Base-by-base conservation (phyloP, 2,329 filamentous ascomycete species). In the Phialemonium atrogriseum region DNA sequence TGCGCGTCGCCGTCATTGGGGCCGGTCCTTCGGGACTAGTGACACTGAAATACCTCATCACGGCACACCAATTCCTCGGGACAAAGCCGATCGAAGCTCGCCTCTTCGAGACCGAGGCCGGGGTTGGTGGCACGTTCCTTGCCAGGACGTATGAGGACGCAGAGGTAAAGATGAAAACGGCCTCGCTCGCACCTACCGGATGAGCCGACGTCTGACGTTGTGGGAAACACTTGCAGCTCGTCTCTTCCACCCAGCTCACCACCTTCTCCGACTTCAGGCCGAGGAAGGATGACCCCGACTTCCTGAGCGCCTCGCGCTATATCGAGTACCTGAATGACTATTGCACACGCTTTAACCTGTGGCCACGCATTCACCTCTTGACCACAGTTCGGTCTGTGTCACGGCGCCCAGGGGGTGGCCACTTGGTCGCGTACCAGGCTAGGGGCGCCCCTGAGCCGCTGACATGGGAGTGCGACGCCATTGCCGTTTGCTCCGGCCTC, bases 221-320 rank as follows among this genome's bases (percentile, higher is more conserved):
- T 36, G 10, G 21, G 9, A 18, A 16, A 17, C 10, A 24, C 10
- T 19, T 6, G 15, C 36, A 56, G 52, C 45, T 56, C 3, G 61
- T 67, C 9, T 62, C 57, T 2, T 64, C 61, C n/a, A 62, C 59
- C 36, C 56, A 65, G 28, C 51, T 67, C 16, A 66, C 62, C 1
- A 50, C 54, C 13, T 67, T 66, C 40, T 66, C 61, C 5, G 61
- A 66, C 37, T 61, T 60, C 35, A 52, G 61, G 4, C 49, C 54
- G 20, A 39, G 50, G 1, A 32, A 51, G 4, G 43, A 53, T 4
- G 48, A 50, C 10, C 52, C 55, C 4, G 57, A 61, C 40, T 60
- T 61, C 34, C 35, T 60, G 7, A 49, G 43, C 4, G 45, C 51
- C 4, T 37, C 40, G 12, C 38, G 46, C 16, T 60, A 59, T 30